phyloP scores from a whole-genome alignment of 805 yeast genomes.

The Metschnikowia peoriensis region DNA sequence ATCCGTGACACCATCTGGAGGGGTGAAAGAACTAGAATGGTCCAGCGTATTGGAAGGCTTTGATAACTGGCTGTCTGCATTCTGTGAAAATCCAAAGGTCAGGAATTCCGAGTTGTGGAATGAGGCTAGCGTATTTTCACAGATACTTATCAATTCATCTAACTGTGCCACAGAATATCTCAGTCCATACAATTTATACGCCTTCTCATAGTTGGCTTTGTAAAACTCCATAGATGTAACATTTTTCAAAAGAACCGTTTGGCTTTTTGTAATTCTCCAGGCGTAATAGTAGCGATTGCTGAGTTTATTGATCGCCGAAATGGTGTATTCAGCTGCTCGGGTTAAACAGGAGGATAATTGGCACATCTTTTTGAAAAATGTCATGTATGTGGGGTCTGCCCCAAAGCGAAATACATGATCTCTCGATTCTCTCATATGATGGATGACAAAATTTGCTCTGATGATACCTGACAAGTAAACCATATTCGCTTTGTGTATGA shows the following conservation, averaged over 20 bases:
- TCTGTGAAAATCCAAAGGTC: slow-evolving; percentile 13
- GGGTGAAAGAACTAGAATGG: slow-evolving; percentile 1
- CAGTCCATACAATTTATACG: slow-evolving; percentile 14
- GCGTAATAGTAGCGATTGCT: slow-evolving; percentile 64
- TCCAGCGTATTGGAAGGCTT: neutral
- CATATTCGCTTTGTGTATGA: slow-evolving; percentile 33
- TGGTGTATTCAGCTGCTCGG: slow-evolving; percentile 25
- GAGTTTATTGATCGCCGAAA: slow-evolving; percentile 34
- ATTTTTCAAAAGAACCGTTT: slow-evolving; percentile 38
- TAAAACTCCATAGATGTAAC: slow-evolving; percentile 34
- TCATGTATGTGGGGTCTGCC: slow-evolving; percentile 7
- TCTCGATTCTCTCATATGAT: slow-evolving; percentile 20
- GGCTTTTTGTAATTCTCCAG: slow-evolving; percentile 64
- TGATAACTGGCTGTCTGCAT: slow-evolving; percentile 10
- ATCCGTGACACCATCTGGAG: slow-evolving; percentile 18
- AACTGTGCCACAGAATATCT: slow-evolving; percentile 23
- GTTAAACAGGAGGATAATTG: slow-evolving; percentile 18
- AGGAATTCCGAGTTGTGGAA: slow-evolving; percentile 13
- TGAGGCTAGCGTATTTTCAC: slow-evolving; percentile 14
- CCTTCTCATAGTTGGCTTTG: slow-evolving; percentile 20
- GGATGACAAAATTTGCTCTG: slow-evolving; percentile 29
- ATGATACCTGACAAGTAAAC: slow-evolving; percentile 30
- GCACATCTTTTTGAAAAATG: slow-evolving; percentile 14
- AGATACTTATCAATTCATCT: slow-evolving; percentile 23
- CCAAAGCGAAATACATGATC: slow-evolving; percentile 20